A percentile compares a stretch with the other conserved stretches of the same genome.
These are phyloP conservation scores for Botryotinia calthae DNA, from an alignment of 2,329 filamentous ascomycete genomes.

Conservation along the genomic window DNA sequence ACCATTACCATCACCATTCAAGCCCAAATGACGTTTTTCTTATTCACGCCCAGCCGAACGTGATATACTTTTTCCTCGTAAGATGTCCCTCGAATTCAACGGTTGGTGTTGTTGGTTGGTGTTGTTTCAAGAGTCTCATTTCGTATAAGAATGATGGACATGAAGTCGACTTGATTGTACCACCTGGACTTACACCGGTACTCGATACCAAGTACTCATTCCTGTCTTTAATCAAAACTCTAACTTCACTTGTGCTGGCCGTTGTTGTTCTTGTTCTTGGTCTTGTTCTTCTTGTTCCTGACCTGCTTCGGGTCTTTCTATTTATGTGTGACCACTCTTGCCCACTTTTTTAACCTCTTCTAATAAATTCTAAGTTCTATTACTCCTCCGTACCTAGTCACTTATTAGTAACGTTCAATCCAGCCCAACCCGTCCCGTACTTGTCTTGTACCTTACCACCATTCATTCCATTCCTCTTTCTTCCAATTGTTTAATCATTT, in stretches of 20 bases:
- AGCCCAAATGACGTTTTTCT: not conserved
- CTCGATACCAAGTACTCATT: not conserved
- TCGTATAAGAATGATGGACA: not conserved
- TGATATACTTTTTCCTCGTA: not conserved
- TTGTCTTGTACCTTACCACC: not conserved
- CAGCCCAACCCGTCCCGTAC: not conserved
- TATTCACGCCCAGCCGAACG: not conserved
- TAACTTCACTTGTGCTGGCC: not conserved
- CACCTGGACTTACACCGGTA: not conserved
- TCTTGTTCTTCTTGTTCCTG: not conserved
- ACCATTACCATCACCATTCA: not conserved
- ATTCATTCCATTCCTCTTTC: not conserved
- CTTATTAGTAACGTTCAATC: not conserved
- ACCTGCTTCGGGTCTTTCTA: not conserved
- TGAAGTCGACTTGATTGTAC: not conserved
- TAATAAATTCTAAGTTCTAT: not conserved
- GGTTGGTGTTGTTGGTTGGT: not conserved
- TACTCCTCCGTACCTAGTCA: not conserved
- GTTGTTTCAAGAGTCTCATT: not conserved
- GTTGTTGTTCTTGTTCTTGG: not conserved
- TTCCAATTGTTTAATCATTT: not conserved
- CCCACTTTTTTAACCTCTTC: not conserved
- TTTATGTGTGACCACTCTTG: not conserved
- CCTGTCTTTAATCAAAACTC: not conserved
- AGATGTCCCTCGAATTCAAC: not conserved